Percentiles rank a stretch among this genome's conserved stretches.
phyloP scores from a whole-genome alignment of 2,329 filamentous ascomycete species.

The Pyrenophora graminea region DNA sequence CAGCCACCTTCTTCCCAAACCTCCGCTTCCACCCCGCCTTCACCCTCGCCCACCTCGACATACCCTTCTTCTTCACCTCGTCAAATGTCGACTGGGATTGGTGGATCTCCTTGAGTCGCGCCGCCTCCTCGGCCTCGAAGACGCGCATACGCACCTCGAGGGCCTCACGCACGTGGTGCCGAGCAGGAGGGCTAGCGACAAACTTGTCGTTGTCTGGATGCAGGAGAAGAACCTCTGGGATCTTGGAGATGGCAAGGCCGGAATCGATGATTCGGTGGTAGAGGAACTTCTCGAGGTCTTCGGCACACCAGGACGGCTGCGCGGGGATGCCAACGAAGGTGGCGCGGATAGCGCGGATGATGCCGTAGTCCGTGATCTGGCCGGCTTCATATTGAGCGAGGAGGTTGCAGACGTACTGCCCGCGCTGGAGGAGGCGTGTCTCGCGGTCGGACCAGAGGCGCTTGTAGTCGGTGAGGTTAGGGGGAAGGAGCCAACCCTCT shows the following conservation, averaged over 20 bases:
- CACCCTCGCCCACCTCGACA: conserved; percentile 7
- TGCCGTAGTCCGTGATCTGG: conserved; percentile 14
- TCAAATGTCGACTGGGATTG: neutral
- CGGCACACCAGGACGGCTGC: conserved; percentile 4
- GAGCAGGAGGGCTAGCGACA: neutral
- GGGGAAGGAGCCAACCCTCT: neutral
- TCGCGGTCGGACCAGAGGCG: conserved; percentile 19
- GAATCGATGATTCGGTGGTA: conserved; percentile 12
- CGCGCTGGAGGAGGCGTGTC: conserved; percentile 16
- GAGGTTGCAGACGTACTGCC: conserved; percentile 7
- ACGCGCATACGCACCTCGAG: conserved; percentile 3
- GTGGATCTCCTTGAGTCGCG: conserved; percentile 6
- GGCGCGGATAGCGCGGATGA: conserved; percentile 17
- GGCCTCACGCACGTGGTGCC: neutral
- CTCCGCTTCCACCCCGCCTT: neutral
- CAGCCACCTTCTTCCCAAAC: conserved; percentile 10
- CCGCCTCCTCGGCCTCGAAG: conserved; percentile 15
- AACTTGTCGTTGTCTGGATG: conserved; percentile 15
- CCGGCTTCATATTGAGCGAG: conserved; percentile 4
- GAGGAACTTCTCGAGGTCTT: conserved; percentile 13
- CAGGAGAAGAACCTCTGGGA: conserved; percentile 16
- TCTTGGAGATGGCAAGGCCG: conserved; percentile 3
- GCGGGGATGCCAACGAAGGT: conserved; percentile 11
- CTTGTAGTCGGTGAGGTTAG: conserved; percentile 9
- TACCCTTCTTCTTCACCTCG: conserved; percentile 1